Conservation (phyloP, 1,284 basidiomycete genomes). For the Ustilago tritici region DNA sequence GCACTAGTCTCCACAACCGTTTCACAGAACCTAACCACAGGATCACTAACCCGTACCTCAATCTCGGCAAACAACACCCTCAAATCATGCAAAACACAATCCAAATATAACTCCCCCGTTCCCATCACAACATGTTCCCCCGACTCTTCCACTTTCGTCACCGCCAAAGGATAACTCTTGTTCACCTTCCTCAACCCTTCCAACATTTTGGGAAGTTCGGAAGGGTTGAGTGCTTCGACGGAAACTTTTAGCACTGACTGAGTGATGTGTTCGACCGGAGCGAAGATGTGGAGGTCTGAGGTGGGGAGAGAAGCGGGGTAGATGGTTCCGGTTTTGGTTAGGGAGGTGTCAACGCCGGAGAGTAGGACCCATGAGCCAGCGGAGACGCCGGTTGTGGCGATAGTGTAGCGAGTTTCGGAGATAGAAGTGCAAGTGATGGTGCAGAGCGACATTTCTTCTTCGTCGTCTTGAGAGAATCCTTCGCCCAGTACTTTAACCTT, state of each 20-base stretch:
- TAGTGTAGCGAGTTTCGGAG: constrained; percentile 90
- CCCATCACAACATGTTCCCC: constrained; percentile 97
- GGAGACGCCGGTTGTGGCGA: constrained; percentile 86
- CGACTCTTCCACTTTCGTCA: constrained; percentile 97
- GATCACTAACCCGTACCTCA: constrained; percentile 99
- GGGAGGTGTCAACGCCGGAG: constrained; percentile 91
- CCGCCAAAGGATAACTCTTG: constrained; percentile 93
- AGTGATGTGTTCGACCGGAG: constrained; percentile 93
- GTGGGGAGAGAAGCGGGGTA: constrained; percentile 70
- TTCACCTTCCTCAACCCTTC: constrained; percentile 95
- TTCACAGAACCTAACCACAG: constrained; percentile 97
- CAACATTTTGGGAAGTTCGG: constrained; percentile 98
- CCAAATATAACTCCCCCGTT: constrained; percentile 95
- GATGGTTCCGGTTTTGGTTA: constrained; percentile 93
- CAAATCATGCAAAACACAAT: constrained; percentile 96
- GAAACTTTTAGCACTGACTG: constrained; percentile 98
- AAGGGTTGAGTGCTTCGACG: constrained; percentile 96
- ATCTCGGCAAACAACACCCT: constrained; percentile 93
- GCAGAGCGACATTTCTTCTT: constrained; percentile 95
- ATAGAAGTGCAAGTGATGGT: constrained; percentile 89
- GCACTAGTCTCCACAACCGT: constrained; percentile 98
- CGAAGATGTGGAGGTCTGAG: constrained; percentile 89
- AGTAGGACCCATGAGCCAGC: constrained; percentile 94
- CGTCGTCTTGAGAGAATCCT: constrained; percentile 95
- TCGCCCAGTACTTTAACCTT: constrained; percentile 96